These are phyloP conservation scores for Acanthamoeba healyi DNA, from an alignment of 208 protist genomes.

Conservation along the genomic window DNA sequence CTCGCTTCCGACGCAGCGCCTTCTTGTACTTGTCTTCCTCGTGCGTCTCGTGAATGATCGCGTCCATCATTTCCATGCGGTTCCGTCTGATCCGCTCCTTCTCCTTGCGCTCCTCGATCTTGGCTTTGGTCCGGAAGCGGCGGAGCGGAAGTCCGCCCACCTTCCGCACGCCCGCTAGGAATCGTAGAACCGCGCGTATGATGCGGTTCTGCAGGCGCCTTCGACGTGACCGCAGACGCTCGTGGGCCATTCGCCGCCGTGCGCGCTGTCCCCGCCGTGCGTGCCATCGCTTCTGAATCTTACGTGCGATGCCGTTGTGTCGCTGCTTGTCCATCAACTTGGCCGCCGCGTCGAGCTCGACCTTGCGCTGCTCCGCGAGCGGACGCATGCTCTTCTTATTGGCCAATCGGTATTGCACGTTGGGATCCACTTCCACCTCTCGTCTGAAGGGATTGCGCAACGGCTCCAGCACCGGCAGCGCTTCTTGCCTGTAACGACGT, in stretches of 20 bases:
- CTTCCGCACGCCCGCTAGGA: background rate
- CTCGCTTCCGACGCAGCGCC: background rate
- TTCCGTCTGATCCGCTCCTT: conserved; percentile 43
- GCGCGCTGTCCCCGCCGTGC: background rate
- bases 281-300: conserved; percentile 5
- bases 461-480: conserved; percentile 16
- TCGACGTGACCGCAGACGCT: background rate
- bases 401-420: background rate
- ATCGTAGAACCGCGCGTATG: background rate
- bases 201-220: background rate
- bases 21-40: background rate
- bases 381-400: conserved; percentile 16
- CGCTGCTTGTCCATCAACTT: background rate
- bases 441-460: conserved; percentile 6
- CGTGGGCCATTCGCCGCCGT: background rate
- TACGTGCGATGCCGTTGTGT: background rate
- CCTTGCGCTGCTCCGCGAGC: background rate
- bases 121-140: conserved; percentile 22
- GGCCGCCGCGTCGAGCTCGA: background rate
- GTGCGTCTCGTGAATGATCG: background rate
- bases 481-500: background rate
- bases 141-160: background rate
- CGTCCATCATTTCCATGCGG: conserved; percentile 38
- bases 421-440: conserved; percentile 17
- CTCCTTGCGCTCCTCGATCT: conserved; percentile 31